These are phyloP conservation scores for Pseudogymnoascus sp. DNA, from an alignment of 2,329 filamentous ascomycete genomes.

Conservation along the genomic window DNA sequence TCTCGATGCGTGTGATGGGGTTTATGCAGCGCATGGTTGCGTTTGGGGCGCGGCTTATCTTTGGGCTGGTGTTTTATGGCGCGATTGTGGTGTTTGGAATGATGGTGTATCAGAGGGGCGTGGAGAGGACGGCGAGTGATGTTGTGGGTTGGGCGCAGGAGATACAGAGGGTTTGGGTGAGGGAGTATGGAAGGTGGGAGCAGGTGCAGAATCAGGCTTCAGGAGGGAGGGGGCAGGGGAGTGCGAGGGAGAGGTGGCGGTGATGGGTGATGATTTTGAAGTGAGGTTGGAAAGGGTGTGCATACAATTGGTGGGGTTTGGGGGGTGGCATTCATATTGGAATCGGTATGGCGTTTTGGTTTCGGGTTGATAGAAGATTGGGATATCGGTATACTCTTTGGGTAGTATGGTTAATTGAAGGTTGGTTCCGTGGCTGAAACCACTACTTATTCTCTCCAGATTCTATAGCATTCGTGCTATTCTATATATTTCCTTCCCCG, in stretches of 20 bases:
- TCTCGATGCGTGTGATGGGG: not conserved
- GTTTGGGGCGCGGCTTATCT: not conserved
- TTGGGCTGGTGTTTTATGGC: not conserved
- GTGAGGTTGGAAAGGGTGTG: not conserved
- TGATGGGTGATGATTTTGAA: not conserved
- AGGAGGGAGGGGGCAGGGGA: not conserved
- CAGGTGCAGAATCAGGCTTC: not conserved
- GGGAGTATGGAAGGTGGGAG: constrained; percentile 1
- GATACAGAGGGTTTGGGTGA: not conserved
- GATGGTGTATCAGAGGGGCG: constrained; percentile 3
- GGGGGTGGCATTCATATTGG: not conserved
- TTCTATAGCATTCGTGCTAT: not conserved
- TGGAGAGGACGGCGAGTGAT: not conserved
- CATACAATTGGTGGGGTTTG: not conserved
- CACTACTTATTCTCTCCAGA: not conserved
- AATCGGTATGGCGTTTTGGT: not conserved
- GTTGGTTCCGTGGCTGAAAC: not conserved
- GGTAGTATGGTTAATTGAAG: constrained; percentile 1
- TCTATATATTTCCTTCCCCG: not conserved
- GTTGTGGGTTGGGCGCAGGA: not conserved
- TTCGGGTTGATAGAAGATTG: not conserved
- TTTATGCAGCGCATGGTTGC: not conserved
- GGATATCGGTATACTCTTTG: not conserved
- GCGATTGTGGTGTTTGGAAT: not conserved
- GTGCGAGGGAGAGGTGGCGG: not conserved